Evolutionary conservation across 768 basidiomycete genomes (phyloP).

Genomic region (Leccinellum albellum): DNA sequence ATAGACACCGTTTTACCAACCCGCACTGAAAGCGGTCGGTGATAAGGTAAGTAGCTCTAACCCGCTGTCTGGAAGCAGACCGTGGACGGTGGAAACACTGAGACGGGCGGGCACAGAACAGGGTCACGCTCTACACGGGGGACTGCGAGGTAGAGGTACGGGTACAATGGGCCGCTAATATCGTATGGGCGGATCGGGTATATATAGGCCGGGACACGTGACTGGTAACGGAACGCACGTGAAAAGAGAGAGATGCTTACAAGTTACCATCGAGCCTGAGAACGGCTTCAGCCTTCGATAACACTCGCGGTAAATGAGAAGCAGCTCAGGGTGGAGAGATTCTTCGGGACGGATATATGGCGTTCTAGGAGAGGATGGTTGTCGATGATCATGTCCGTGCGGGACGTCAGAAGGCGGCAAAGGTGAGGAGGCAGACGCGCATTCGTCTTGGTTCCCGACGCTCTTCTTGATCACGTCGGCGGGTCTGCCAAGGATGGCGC

Average conservation of each 20-base stretch:
- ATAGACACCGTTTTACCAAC: too few relatives aligned
- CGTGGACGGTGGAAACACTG: too few relatives aligned
- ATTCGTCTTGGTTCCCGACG: slow-evolving; percentile 96
- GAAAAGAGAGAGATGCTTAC: slow-evolving; percentile 47
- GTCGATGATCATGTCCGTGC: slow-evolving; percentile 93
- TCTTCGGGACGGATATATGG: slow-evolving; percentile 88
- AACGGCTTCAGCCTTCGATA: slow-evolving; percentile 94
- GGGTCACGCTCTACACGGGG: too few relatives aligned
- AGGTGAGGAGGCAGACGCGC: slow-evolving; percentile 38
- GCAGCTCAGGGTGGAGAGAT: slow-evolving; percentile 91
- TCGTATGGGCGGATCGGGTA: too few relatives aligned
- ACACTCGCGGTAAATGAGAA: slow-evolving; percentile 98
- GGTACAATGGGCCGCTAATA: too few relatives aligned
- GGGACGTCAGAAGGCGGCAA: slow-evolving; percentile 1
- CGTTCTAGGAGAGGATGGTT: slow-evolving; percentile 92
- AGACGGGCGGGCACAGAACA: too few relatives aligned
- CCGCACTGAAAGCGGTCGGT: too few relatives aligned
- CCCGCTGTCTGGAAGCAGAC: too few relatives aligned
- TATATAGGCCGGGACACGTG: too few relatives aligned
- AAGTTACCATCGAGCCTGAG: slow-evolving; percentile 91
- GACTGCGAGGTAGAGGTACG: too few relatives aligned
- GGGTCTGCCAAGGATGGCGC: slow-evolving; percentile 86
- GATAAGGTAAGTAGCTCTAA: too few relatives aligned
- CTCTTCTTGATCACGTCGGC: slow-evolving; percentile 96
- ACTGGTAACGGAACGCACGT: background rate